Base-by-base conservation (phyloP, 1,139 yeast genomes). In the Hyphopichia burtonii region DNA sequence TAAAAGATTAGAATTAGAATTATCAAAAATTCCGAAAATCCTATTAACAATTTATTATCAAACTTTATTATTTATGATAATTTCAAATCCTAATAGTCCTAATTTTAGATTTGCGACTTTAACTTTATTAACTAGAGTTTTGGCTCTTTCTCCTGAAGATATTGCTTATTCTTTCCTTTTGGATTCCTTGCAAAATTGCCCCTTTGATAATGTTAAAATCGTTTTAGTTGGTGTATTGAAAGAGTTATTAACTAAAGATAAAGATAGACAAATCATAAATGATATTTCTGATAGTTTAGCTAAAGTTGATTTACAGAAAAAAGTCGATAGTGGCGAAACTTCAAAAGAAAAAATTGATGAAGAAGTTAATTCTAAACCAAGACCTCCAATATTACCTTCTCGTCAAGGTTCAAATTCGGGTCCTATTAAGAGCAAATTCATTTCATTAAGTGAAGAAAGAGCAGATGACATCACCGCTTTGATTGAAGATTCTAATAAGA, bases 161-260 rank as follows among this genome's bases (percentile, higher is more conserved):
- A 65, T 72, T 12, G 67, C 86, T 1, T 86, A 80, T 59, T 71
- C 68, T 4, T 87, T 85, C 54, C 67, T 88, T 17, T 56, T 72
- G 33, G 93, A 87, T 56, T 76, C 93, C 0, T 68, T 91, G 44
- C 65, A 70, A 30, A 71, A 77, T 43, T 87, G 95, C 55, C 95
- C 96, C 2, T 82, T 72, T 57, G 78, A 74, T 34, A 71, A 73
- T 36, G 76, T 79, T 18, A 80, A 82, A 50, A 73, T 82, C 22
- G 80, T 80, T 3, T 65, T 83, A 39, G 73, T 87, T 14, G 80
- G 83, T 3, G 78, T 87, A 22, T 71, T 88, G 52, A 89, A 86
- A 57, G 86, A 82, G 48, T 68, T 88, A 45, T 63, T 79, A 50
- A 58, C 71, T 9, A 56, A 58, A 31, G 53, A 51, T 34, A 50